Base-by-base conservation (phyloP, 306 rosid species). In the Sophora flavescens region DNA sequence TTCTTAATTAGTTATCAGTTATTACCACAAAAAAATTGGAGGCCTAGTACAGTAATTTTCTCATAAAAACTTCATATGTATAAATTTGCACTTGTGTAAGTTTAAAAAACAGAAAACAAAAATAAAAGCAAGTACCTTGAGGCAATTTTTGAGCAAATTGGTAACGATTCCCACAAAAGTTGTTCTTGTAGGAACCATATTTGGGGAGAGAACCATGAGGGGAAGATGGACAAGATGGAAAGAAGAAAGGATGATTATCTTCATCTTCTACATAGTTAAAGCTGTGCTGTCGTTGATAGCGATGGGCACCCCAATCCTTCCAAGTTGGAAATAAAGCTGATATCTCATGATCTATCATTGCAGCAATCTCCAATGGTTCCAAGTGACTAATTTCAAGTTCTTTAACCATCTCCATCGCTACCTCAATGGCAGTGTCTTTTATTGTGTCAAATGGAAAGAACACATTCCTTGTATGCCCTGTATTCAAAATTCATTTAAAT, bases 341-440 rank as follows among this genome's bases (percentile, higher is more conserved):
- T 75, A 90, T 84, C 84, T 91, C 96, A 15, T 90, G 80, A 75
- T 91, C 93, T 79, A 94, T 94, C 95, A 86, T 91, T 76, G 68
- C 77, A 48, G 97, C 93, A 10, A 94, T 91, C 77, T 91, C 95
- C 11, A 44, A 10, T 16, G 97, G 95, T 64, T 86, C 89, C 89
- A 91, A 87, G 68, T 92, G 93, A 14, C 73, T 84, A 7, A 94
- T 90, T 70, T 90, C 96, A 80, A 91, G 84, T 63, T 94, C 98
- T 77, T 87, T 83, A 9, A 94, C 97, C 98, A 94, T 94, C 88
- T 94, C 97, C 8, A 72, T 74, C 0, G 97, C 96, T 38, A 94
- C 98, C 42, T 84, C 90, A 48, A 86, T 82, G 0, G 98, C 82
- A 4, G 93, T 94, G 85, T 94, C 98, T 8, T 85, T 86, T 56